Base-by-base conservation (phyloP, 306 rosid genomes). In the Coriaria nepalensis region DNA sequence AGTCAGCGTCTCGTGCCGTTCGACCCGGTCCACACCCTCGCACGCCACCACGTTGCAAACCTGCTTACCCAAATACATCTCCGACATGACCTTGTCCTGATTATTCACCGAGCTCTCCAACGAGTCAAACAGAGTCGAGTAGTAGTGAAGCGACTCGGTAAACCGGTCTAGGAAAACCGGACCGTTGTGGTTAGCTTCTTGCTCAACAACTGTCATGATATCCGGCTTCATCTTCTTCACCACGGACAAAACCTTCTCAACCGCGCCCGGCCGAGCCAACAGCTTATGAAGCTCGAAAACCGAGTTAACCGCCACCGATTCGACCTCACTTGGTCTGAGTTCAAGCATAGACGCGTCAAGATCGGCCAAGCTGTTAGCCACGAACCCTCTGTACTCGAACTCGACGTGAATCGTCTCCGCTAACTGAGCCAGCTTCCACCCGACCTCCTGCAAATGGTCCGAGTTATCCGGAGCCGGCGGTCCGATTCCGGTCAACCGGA, bases 1-100 rank as follows among this genome's bases (percentile, higher is more conserved):
- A 10, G 29, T 47, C 10, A 57, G 6, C 2, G 62, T 37, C 32
- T 57, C 62, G 39, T 46, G 62, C 10, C 62, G 11, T 38, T 57
- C 62, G 2, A 57, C 62, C 38, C 52, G 62, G 53, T 57, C 46
- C 46, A 29, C 4, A 6, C 62, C 62, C 47, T 57, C 62, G 13
- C 62, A 57, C 5, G 61, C 61, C 45, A 45, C 53, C 53, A 57
- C 62, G 35, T 57, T 45, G 8, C 45, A 45, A 2, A 45, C 45
- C 39, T 45, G 44, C 29, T 29, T 46, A 6, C 62, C 62, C 38
- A 57, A 33, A 46, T 46, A 57, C 41, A 57, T 6, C 37, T 57
- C 62, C 2, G 53, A 45, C 53, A 57, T 6, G 0, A 46, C 32
- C 12, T 36, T 15, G 53, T 45, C 62, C 32, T 46, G 45, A 38